Evolutionary conservation across 2,329 filamentous ascomycete species (phyloP), one percentile per base, ranked within the genome.

Genomic region (Calonectria crousiana): DNA sequence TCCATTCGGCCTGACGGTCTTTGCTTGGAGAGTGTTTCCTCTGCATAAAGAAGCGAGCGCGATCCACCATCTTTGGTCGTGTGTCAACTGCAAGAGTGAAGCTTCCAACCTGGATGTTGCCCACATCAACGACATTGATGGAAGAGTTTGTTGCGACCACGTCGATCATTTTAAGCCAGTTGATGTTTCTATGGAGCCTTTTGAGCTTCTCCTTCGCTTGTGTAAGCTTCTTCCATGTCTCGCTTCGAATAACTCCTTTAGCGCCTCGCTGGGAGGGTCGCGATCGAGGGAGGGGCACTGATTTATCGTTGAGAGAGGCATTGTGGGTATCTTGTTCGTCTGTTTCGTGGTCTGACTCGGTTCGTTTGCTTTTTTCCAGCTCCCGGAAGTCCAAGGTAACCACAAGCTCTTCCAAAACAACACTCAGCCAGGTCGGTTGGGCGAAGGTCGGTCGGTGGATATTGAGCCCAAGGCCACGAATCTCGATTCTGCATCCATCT

Each of bases 391-490:
- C 95, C 53, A 98, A 84, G 0, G 95, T 97, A 66, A 99, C 89
- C 65, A 93, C 94, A 65, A 98, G 88, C 82, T 98, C 97, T 80
- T 92, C 95, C 74, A 99, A 86, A 11, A 97, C 94, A 66, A 99
- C 89, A 83, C 96, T 98, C 80, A 98, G 88, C 95, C 96, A 98
- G 76, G 97, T 98, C 56, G 97, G 97, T 84, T 98, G 95, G 60
- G 96, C 95, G 85, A 99, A 98, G 8, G 97, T 98, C 16, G 97
- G 97, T 6, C 96, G 93, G 85, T 99, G 97, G 76, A 98, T 86
- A 72, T 95, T 94, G 80, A 99, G 89, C 56, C 97, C 95, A 67
- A 99, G 89, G 66, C 96, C 95, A 66, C 97, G 93, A 71, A 99
- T 93, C 84, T 98, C 95, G 84, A 99, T 92, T 81, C 94, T 94